Percentiles rank a stretch among this genome's conserved stretches.
These are phyloP conservation scores for Protostelium mycophagum DNA, from an alignment of 78 protist species.

Conservation along the genomic window DNA sequence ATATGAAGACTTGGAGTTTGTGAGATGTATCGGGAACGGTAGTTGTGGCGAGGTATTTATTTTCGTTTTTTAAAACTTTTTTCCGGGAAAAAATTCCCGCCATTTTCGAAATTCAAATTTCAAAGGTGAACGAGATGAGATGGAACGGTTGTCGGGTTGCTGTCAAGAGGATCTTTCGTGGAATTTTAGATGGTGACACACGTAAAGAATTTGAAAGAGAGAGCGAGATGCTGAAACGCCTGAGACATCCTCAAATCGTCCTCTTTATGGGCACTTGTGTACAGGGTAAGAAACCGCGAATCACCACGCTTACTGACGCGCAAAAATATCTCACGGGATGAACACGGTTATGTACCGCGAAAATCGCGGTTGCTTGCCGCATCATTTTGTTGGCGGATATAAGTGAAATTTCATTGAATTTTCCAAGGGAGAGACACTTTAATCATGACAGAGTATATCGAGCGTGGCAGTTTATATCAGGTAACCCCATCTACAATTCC, in stretches of 20 bases:
- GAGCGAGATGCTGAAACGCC: conserved; percentile 25
- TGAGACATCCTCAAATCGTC: conserved; percentile 51
- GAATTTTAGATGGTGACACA: conserved; percentile 44
- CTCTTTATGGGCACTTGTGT: conserved; percentile 38
- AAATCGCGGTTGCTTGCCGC: no score
- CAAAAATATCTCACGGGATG: no score
- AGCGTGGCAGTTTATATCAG: conserved; percentile 43
- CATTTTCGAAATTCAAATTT: no score
- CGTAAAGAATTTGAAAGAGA: conserved; percentile 50
- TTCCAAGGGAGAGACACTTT: not conserved
- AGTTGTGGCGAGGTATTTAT: conserved; percentile 62
- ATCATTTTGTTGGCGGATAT: no score
- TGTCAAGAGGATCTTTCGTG: conserved; percentile 39
- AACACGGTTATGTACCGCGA: no score
- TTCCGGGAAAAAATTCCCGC: no score
- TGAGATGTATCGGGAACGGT: conserved; percentile 30
- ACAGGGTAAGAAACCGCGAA: no score
- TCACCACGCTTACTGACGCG: no score
- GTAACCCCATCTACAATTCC: no score
- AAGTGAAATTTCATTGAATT: no score
- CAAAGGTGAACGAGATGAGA: conserved; percentile 36
- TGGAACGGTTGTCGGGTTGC: conserved; percentile 61
- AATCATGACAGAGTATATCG: conserved; percentile 41
- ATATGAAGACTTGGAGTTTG: conserved; percentile 12
- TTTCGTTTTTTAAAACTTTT: no score